Evolutionary conservation across 1,139 yeast species (phyloP), one percentile per base, ranked within the genome.

Genomic region (Saccharomyces hybrid): DNA sequence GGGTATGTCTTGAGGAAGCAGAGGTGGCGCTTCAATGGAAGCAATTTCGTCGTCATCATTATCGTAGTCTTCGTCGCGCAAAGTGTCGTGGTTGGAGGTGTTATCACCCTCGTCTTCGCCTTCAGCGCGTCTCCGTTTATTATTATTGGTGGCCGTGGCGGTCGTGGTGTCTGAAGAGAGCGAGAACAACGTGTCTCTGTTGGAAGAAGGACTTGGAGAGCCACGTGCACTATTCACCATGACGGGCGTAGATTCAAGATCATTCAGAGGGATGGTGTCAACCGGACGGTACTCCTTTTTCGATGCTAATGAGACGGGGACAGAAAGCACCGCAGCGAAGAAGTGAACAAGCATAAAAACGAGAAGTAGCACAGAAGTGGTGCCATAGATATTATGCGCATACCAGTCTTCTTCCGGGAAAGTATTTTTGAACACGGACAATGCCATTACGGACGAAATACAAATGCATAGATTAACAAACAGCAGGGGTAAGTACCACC

Each of bases 311-410:
- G 44, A 20, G n/a, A 38, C 44, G 44, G 44, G 44, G 25, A 38
- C 25, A 20, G 71, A 68, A 27, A 80, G 63, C 5, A 79, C 63
- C 3, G 91, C 84, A 31, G 82, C 68, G 3, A 76, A 59, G 65
- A 78, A 78, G 61, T 88, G 96, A 2, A 74, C 70, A 1, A 79
- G 55, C 0, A 84, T 71, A 11, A 81, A 68, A 51, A 84, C 70
- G 9, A 84, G 70, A 59, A 88, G 71, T 14, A 86, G 79, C 67
- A 80, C 75, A 41, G 86, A 77, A 83, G 87, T 82, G 61, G 77
- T 78, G 28, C 81, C 74, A 69, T 91, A 91, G 1, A 86, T 84
- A 67, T 88, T 88, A 47, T 79, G 76, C 0, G 96, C 96, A 65
- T 88, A 93, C 63, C 89, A 74, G 25, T 57, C 54, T 57, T 78